Evolutionary conservation across 176 grass and related monocot species (phyloP).

Genomic region (Eragrostis curvula): DNA sequence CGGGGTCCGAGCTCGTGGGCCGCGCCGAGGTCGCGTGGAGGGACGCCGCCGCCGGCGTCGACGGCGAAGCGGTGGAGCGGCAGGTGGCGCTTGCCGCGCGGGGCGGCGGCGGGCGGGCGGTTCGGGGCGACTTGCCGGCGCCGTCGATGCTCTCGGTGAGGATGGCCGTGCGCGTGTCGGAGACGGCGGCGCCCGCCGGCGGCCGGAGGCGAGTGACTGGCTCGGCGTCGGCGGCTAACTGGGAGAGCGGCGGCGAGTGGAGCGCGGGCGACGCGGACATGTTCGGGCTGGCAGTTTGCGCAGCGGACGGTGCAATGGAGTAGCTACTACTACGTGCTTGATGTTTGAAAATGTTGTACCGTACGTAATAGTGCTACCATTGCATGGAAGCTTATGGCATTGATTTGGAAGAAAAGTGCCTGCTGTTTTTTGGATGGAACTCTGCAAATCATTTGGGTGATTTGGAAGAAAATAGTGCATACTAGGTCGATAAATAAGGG

Average conservation of each 20-base stretch:
- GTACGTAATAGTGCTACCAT: neutral
- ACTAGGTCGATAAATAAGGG: too few species aligned
- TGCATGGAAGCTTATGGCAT: too few species aligned
- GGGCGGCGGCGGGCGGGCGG: neutral
- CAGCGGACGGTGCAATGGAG: constrained; percentile 30
- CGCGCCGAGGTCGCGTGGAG: constrained; percentile 47
- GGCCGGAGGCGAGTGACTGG: neutral
- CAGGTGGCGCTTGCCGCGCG: neutral
- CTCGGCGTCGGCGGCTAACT: neutral
- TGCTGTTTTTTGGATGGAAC: too few species aligned
- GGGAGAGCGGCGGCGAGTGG: constrained; percentile 17
- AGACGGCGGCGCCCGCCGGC: neutral
- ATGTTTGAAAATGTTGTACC: neutral
- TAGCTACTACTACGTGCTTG: neutral
- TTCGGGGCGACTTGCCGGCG: neutral
- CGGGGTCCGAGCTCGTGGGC: constrained; percentile 35
- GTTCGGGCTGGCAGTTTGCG: constrained; percentile 6
- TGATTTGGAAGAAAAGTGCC: neutral
- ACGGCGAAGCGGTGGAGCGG: constrained; percentile 2
- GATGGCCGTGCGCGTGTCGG: constrained; percentile 37
- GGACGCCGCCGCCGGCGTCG: constrained; percentile 8
- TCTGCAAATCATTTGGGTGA: too few species aligned
- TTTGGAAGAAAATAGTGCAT: too few species aligned
- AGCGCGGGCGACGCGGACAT: constrained; percentile 8
- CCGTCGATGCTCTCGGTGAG: constrained; percentile 27